These are phyloP conservation scores for Podaxis rugospora DNA, from an alignment of 768 basidiomycete genomes.

Conservation along the genomic window DNA sequence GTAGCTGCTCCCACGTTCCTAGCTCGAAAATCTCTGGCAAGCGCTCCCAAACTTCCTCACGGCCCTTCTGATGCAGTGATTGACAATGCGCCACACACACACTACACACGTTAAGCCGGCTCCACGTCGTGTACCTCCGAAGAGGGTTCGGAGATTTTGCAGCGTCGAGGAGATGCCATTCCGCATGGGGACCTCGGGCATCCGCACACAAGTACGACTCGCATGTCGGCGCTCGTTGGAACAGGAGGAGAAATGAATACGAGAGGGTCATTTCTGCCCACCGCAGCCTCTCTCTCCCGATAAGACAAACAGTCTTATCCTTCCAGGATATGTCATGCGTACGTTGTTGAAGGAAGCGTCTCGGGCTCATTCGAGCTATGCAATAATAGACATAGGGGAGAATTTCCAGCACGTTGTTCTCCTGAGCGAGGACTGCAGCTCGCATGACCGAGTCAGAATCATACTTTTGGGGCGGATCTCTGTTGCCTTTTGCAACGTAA, in stretches of 20 bases:
- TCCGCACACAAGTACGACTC: conserved; percentile 25
- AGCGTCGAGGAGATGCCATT: conserved; percentile 39
- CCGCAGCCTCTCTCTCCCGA: conserved; percentile 37
- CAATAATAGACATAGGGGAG: conserved; percentile 50
- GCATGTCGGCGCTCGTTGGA: conserved; percentile 29
- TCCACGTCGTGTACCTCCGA: conserved; percentile 30
- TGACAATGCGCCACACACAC: conserved; percentile 28
- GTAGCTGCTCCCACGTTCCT: conserved; percentile 32
- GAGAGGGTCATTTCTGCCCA: conserved; percentile 37
- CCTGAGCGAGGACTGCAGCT: conserved; percentile 38
- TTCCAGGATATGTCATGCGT: conserved; percentile 33
- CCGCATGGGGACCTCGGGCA: conserved; percentile 34
- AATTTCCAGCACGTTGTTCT: conserved; percentile 32
- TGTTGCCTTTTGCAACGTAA: conserved; percentile 25
- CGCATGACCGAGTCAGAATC: conserved; percentile 39
- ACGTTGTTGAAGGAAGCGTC: conserved; percentile 32
- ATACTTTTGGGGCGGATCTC: conserved; percentile 22
- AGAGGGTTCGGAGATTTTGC: conserved; percentile 31
- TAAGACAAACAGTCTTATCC: conserved; percentile 33
- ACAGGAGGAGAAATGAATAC: conserved; percentile 37
- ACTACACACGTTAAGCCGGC: conserved; percentile 29
- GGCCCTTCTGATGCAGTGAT: conserved; percentile 26
- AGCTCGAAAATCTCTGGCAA: conserved; percentile 36
- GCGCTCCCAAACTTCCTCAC: conserved; percentile 35
- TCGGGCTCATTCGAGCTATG: conserved; percentile 36